Percentiles rank a stretch among this genome's conserved stretches.
phyloP scores from a whole-genome alignment of 179 eudicot genomes.

The Vitellaria paradoxa region DNA sequence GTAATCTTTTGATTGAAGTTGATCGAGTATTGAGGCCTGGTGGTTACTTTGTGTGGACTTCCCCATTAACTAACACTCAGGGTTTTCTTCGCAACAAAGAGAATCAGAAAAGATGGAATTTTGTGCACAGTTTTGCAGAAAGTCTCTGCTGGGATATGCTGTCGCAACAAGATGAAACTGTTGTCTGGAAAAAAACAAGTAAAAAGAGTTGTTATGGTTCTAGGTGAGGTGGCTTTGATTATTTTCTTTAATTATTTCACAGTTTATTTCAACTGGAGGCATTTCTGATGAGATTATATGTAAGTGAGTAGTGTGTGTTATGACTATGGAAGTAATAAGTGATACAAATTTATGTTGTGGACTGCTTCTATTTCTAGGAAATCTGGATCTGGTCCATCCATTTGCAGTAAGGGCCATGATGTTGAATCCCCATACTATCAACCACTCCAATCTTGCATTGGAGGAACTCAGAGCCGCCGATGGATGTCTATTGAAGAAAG shows the following conservation, averaged over 20 bases:
- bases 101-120: constrained; percentile 75
- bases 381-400: constrained; percentile 55
- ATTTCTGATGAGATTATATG: constrained; percentile 5
- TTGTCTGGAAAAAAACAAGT: constrained; percentile 89
- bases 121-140: constrained; percentile 57
- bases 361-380: constrained; percentile 46
- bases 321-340: not conserved
- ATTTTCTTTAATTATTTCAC: not conserved
- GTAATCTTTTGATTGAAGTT: constrained; percentile 75
- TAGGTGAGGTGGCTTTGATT: constrained; percentile 47
- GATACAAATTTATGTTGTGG: constrained; percentile 10
- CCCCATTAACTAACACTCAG: constrained; percentile 70
- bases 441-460: constrained; percentile 81
- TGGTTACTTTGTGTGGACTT: constrained; percentile 99
- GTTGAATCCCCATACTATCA: constrained; percentile 83
- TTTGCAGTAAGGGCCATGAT: constrained; percentile 76
- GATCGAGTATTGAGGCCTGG: constrained; percentile 93
- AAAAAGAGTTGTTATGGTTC: constrained; percentile 68
- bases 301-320: too few species aligned
- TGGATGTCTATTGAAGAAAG: constrained; percentile 83
- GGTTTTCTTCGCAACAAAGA: constrained; percentile 60
- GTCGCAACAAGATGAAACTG: constrained; percentile 95
- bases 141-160: constrained; percentile 88
- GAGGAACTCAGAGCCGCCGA: constrained; percentile 78
- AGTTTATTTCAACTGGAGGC: not conserved